These are phyloP conservation scores for Rheum nobile DNA, from an alignment of 148 eudicot genomes.

Conservation along the genomic window DNA sequence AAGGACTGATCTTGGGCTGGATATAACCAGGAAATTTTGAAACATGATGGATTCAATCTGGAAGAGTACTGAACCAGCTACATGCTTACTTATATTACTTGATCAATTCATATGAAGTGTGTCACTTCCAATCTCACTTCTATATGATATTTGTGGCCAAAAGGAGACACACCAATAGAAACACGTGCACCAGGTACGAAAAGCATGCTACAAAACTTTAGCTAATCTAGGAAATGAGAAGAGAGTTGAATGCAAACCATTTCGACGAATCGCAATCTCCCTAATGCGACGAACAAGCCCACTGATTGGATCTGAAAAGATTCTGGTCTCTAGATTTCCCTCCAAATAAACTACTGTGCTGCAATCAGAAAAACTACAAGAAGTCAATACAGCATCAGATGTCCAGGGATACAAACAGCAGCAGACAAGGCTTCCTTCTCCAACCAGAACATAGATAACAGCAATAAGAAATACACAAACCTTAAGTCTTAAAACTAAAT, in stretches of 20 bases:
- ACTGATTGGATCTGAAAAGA: constrained; percentile 60
- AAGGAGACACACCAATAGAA: background rate
- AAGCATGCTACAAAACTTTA: background rate
- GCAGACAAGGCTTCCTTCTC: background rate
- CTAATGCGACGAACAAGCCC: constrained; percentile 80
- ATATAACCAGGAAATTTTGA: too few species aligned
- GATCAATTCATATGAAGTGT: background rate
- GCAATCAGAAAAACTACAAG: constrained; percentile 9
- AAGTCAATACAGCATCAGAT: background rate
- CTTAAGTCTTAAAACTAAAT: background rate
- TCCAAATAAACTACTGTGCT: constrained; percentile 71
- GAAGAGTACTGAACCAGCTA: too few species aligned
- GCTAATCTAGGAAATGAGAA: background rate
- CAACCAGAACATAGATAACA: background rate
- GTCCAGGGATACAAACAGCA: background rate
- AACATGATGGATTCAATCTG: too few species aligned
- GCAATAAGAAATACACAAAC: background rate
- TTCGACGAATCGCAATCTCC: constrained; percentile 67
- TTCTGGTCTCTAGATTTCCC: constrained; percentile 77
- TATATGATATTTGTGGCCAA: background rate
- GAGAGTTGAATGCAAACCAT: constrained; percentile 27
- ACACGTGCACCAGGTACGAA: background rate
- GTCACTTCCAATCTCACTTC: background rate
- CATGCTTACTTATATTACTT: background rate
- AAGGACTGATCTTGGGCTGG: too few species aligned